Evolutionary conservation across 805 yeast genomes (phyloP).

Genomic region (Lipomyces anomalus): DNA sequence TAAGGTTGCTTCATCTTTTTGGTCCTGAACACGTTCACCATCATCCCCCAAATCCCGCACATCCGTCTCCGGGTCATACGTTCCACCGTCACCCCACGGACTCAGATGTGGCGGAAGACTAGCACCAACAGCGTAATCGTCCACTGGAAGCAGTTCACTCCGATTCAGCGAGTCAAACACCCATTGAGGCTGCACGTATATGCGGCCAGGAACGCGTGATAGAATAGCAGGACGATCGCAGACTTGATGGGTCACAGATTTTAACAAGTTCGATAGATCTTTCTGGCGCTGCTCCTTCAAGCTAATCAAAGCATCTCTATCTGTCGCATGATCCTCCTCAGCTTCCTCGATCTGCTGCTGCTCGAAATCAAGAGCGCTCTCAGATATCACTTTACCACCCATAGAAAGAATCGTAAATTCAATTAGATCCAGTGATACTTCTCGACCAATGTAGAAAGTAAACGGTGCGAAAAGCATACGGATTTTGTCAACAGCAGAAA

Average conservation of each 20-base stretch:
- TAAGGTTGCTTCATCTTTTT: conserved; percentile 40
- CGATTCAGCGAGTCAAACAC: conserved; percentile 85
- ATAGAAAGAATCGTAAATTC: conserved; percentile 81
- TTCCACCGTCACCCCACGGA: conserved; percentile 97
- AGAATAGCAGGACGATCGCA: conserved; percentile 82
- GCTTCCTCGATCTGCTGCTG: conserved; percentile 38
- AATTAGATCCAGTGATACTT: conserved; percentile 85
- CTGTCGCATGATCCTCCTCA: conserved; percentile 34
- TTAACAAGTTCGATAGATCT: conserved; percentile 11
- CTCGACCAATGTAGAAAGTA: conserved; percentile 86
- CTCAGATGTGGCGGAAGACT: conserved; percentile 92
- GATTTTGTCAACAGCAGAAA: conserved; percentile 41
- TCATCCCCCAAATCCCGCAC: too few species aligned
- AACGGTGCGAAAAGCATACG: conserved; percentile 65
- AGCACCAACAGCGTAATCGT: conserved; percentile 88
- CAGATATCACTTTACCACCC: conserved; percentile 83
- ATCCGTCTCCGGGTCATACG: conserved; percentile 73
- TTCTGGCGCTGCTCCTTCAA: conserved; percentile 5
- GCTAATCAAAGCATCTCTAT: conserved; percentile 15
- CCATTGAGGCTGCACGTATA: conserved; percentile 98
- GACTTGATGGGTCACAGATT: conserved; percentile 80
- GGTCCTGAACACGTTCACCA: conserved; percentile 41
- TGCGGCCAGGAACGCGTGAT: conserved; percentile 80
- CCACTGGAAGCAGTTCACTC: conserved; percentile 65
- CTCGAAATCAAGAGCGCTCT: conserved; percentile 74